Base-by-base conservation (phyloP, 495 filamentous ascomycete species). In the Acidomyces sp. region DNA sequence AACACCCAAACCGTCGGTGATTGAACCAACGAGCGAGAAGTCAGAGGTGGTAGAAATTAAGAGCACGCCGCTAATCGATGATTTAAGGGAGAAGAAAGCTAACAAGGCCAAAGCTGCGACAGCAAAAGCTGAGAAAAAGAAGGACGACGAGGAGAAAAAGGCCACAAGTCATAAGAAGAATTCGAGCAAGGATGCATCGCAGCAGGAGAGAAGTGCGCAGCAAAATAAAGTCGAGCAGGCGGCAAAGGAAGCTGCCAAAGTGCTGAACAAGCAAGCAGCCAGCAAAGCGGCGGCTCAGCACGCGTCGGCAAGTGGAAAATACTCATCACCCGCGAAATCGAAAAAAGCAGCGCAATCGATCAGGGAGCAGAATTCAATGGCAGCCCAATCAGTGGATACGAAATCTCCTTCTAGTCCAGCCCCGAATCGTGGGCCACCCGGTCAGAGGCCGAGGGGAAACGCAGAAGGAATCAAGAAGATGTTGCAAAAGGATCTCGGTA, bases 41-140 rank as follows among this genome's bases (percentile, higher is more conserved):
- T 67, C 38, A 72, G 74, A 20, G 24, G 42, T 4, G 15, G 23
- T 21, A 30, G n/a, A 10, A 26, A 37, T 82, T 36, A 83, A 71
- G 7, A 85, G 75, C 0, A 97, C 90, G 0, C 90, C 90, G 0
- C 60, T 97, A 43, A 80, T 97, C 28, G 86, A 96, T 52, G 92
- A 75, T 52, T 67, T 97, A 29, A 77, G 77, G 51, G 85, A 93
- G 51, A 90, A 82, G 67, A 93, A 88, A 63, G 84, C 84, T 10
- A 80, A 72, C 56, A 92, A 85, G 62, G 80, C 72, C 6, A 92
- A 87, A 55, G 82, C 53, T 15, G 42, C 52, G 12, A 41, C 61
- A 27, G 48, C 59, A 9, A 65, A 64, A 46, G 56, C 53, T 34
- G 55, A 67, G 69, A 79, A 54, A 62, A 62, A 59, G 18, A 71